A percentile compares a stretch with the other conserved stretches of the same genome.
Evolutionary conservation across 345 rosid species (phyloP).

Genomic region (Melaleuca alternifolia): DNA sequence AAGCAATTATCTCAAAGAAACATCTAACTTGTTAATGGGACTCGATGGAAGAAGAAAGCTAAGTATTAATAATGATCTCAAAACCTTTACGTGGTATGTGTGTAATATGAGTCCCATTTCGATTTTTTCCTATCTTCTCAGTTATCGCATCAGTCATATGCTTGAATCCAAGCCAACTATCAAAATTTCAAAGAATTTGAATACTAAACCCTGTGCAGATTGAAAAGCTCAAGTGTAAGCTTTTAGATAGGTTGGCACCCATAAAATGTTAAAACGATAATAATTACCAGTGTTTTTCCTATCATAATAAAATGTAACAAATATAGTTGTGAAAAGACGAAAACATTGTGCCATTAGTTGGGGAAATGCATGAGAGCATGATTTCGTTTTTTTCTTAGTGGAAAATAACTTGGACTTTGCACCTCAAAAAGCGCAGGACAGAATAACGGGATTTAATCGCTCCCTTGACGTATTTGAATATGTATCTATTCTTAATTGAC

Average conservation of each 20-base stretch:
- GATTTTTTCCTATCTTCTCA: background rate
- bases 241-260: background rate
- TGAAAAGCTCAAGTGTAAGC: background rate
- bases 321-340: background rate
- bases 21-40: background rate
- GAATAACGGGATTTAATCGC: background rate
- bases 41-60: background rate
- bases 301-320: background rate
- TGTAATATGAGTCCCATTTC: background rate
- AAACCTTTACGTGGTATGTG: background rate
- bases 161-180: background rate
- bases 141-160: background rate
- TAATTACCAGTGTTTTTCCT: no score
- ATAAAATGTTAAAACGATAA: no score
- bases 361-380: background rate
- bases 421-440: background rate
- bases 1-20: background rate
- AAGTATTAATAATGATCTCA: background rate
- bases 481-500: no score
- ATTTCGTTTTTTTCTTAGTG: background rate
- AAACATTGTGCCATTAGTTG: background rate
- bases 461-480: background rate
- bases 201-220: background rate
- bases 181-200: background rate
- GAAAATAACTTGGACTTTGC: background rate